A percentile compares a stretch with the other conserved stretches of the same genome.
Conservation (phyloP, 148 eudicot species). For the Vaccinium darrowii region DNA sequence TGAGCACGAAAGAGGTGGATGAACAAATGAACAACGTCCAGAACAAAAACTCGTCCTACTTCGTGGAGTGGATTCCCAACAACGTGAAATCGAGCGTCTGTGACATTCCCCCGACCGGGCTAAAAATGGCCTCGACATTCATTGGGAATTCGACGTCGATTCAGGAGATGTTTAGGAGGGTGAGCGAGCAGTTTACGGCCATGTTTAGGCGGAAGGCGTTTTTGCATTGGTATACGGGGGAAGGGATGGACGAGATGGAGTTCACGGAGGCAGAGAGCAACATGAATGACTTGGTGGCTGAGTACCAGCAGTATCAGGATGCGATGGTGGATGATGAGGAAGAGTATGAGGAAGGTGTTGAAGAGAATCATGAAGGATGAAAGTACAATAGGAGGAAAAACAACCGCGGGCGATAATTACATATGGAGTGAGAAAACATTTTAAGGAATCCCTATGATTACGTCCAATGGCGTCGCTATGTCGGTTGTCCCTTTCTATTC, state of each 20-base stretch:
- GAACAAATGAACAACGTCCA: neutral
- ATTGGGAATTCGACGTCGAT: neutral
- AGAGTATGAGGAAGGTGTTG: neutral
- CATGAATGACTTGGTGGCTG: conserved; percentile 4
- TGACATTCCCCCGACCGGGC: neutral
- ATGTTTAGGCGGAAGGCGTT: neutral
- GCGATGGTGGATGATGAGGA: neutral
- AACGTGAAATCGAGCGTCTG: neutral
- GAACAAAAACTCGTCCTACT: neutral
- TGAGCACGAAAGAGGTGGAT: conserved; percentile 3
- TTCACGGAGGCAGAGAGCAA: conserved; percentile 2
- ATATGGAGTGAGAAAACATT: neutral
- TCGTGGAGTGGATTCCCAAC: neutral
- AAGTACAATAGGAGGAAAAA: neutral
- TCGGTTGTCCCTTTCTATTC: neutral
- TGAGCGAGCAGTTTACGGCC: conserved; percentile 8
- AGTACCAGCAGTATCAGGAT: neutral
- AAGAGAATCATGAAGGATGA: neutral
- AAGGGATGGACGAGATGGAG: conserved; percentile 7
- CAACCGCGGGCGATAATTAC: neutral
- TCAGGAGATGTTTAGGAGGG: conserved; percentile 2
- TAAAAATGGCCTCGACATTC: neutral
- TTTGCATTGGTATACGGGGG: neutral
- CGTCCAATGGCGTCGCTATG: neutral
- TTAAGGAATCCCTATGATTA: neutral